Evolutionary conservation across 768 basidiomycete genomes (phyloP), one percentile per base, ranked within the genome.

Genomic region (Pisolithus marmoratus): DNA sequence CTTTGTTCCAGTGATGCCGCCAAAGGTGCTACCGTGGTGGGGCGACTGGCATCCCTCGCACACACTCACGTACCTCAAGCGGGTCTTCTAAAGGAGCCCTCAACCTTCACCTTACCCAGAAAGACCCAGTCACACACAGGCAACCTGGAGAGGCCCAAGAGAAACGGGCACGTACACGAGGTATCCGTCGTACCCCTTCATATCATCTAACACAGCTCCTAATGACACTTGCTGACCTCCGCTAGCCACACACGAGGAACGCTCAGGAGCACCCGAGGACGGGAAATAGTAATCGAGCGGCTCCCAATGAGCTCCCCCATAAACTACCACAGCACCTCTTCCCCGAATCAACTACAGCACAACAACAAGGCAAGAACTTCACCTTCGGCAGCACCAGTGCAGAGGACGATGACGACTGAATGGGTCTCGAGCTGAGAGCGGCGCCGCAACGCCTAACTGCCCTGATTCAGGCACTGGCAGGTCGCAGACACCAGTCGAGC

Each of bases 371-470:
- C 11, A 83, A 80, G 61, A 61, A 80, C 5, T 87, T 88, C 60
- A 78, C 79, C 12, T 73, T 86, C 51, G 73, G 83, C 8, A 77
- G 73, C 47, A 70, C 77, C 27, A 71, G 68, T 38, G 75, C 67
- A 23, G 76, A 73, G 34, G 34, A 34, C 37, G 76, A 73, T 12
- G 85, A 86, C 11, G 85, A 87, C 50, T n/a, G 87, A 81, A 51
- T 89, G 86, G 86, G 76, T 85, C 1, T 89, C 87, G 24, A 87
- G 83, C n/a, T 63, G 85, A 86, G 66, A 88, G 85, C 60, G 87
- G 85, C 7, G 83, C 80, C 0, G 85, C 71, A 1, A 89, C 87
- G 2, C 87, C 87, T 4, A 77, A 76, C 57, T 69, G 73, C 12
- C 54, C 70, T 46, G 74, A 73, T 37, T 78, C 80, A 1, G 76